A percentile compares a stretch with the other conserved stretches of the same genome.
phyloP scores from a whole-genome alignment of 306 rosid species.

The Begonia fuchsioides region DNA sequence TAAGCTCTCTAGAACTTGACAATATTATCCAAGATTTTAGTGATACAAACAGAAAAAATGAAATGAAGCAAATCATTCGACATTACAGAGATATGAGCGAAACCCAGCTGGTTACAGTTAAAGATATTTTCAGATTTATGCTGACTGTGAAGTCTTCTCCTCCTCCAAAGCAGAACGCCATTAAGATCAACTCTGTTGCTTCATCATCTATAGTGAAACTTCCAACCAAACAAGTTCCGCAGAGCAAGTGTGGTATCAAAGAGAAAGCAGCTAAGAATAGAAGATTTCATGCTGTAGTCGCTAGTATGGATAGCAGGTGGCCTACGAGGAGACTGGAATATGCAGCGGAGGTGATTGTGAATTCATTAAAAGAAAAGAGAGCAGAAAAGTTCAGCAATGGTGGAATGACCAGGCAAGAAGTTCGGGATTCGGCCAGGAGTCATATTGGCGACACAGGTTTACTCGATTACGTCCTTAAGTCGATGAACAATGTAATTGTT shows the following conservation, averaged over 20 bases:
- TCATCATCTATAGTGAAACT: constrained; percentile 17
- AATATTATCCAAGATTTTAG: constrained; percentile 25
- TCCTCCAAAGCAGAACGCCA: constrained; percentile 16
- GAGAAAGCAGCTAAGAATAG: constrained; percentile 44
- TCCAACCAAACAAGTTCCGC: constrained; percentile 17
- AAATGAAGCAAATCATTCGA: constrained; percentile 51
- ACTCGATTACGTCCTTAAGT: constrained; percentile 64
- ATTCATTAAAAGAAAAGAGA: constrained; percentile 55
- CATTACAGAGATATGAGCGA: constrained; percentile 69
- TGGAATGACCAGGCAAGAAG: constrained; percentile 84
- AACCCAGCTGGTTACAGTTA: constrained; percentile 43
- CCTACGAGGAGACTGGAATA: constrained; percentile 61
- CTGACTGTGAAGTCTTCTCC: constrained; percentile 54
- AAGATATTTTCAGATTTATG: constrained; percentile 73
- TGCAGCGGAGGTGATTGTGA: constrained; percentile 69
- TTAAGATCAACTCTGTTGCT: constrained; percentile 7
- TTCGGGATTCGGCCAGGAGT: constrained; percentile 59
- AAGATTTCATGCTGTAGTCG: constrained; percentile 40
- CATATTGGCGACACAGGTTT: constrained; percentile 70
- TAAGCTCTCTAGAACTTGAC: constrained; percentile 51
- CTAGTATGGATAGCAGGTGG: constrained; percentile 90
- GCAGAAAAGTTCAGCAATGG: constrained; percentile 24
- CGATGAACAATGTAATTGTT: constrained; percentile 55
- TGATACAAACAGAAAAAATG: constrained; percentile 17
- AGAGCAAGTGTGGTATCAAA: constrained; percentile 28